Evolutionary conservation across 2,329 filamentous ascomycete species (phyloP).

Genomic region (Colletotrichum melonis): DNA sequence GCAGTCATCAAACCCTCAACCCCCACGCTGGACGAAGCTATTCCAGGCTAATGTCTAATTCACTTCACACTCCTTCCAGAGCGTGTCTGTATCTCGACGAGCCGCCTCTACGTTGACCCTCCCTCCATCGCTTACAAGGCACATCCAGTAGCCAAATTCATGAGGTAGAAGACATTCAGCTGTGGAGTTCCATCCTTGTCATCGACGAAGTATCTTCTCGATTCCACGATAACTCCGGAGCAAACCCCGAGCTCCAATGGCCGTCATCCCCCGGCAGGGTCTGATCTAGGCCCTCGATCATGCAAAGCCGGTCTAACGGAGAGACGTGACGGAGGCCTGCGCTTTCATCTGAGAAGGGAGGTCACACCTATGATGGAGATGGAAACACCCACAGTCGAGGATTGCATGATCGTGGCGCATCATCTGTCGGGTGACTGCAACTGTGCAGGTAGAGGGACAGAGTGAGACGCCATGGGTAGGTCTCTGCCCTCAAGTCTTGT

Average conservation of each 20-base stretch:
- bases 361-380: background rate
- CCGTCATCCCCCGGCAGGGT: background rate
- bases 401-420: slow-evolving; percentile 21
- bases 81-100: background rate
- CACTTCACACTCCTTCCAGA: background rate
- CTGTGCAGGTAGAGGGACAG: no score
- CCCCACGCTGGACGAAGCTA: background rate
- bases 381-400: background rate
- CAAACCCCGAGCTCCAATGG: background rate
- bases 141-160: background rate
- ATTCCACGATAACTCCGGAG: background rate
- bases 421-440: background rate
- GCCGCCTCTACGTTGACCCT: background rate
- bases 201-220: background rate
- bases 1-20: background rate
- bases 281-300: no score
- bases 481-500: background rate
- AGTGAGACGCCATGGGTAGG: no score
- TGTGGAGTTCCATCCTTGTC: background rate
- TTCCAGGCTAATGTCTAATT: background rate
- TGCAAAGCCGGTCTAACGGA: background rate
- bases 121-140: background rate
- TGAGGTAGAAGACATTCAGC: background rate
- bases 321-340: background rate
- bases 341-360: background rate